phyloP scores from a whole-genome alignment of 2,329 filamentous ascomycete species.

The Scytalidium lignicola region DNA sequence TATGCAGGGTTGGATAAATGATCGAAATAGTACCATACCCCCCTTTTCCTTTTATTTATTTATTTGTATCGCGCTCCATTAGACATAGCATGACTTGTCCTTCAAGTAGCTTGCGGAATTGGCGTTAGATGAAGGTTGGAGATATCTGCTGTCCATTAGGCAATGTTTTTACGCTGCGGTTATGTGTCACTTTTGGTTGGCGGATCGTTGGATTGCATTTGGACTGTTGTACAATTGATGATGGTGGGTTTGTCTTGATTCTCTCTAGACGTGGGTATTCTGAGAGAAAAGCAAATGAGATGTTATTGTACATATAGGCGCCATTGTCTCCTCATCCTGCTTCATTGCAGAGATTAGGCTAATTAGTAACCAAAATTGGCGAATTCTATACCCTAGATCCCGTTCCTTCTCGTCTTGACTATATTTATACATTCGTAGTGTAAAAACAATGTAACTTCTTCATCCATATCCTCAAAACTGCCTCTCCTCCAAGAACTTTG shows the following conservation, averaged over 20 bases:
- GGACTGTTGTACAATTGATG: constrained; percentile 2
- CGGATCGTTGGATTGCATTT: constrained; percentile 4
- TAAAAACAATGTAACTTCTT: background rate
- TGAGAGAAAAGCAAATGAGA: constrained; percentile 7
- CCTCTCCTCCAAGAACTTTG: constrained; percentile 39
- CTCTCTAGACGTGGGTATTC: constrained; percentile 5
- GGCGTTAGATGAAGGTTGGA: constrained; percentile 19
- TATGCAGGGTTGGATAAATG: constrained; percentile 50
- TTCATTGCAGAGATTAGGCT: background rate
- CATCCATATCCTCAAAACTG: constrained; percentile 21
- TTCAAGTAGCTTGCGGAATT: constrained; percentile 21
- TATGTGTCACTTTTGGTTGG: constrained; percentile 12
- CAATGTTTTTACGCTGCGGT: background rate
- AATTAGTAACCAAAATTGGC: background rate
- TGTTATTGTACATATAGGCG: constrained; percentile 21
- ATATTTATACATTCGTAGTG: background rate
- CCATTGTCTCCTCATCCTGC: background rate
- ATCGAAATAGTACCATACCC: constrained; percentile 3
- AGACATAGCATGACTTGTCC: constrained; percentile 24
- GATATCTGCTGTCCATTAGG: background rate
- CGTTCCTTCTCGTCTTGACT: background rate
- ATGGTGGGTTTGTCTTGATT: constrained; percentile 11
- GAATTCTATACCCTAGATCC: background rate
- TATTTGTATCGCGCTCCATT: constrained; percentile 22
- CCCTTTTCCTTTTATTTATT: constrained; percentile 16